Evolutionary conservation across 2,329 filamentous ascomycete species (phyloP), one percentile per base, ranked within the genome.

Genomic region (Botryotinia calthae): DNA sequence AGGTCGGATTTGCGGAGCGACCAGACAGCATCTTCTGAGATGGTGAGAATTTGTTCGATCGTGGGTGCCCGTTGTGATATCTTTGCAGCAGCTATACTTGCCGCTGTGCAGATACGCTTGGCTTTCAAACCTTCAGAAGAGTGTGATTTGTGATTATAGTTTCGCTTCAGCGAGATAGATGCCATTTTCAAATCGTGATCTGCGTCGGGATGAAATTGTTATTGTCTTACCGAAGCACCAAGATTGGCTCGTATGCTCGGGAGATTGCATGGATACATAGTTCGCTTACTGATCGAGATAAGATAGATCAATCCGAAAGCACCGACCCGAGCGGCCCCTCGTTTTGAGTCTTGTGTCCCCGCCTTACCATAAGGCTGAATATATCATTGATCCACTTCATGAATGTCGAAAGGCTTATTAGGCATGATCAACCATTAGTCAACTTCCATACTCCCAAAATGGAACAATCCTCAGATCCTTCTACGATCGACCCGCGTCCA

Each of bases 1-100:
- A 79, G 74, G 34, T 77, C 76, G 31, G 74, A 56, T 73, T 79
- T 79, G 48, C 74, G 70, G 14, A 79, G 75, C 12, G 69, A 70
- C 74, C 74, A 77, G 18, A 79, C 74, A 14, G 73, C 75, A 54
- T 77, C 75, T 72, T 78, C 77, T 37, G 76, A 73, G 31, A 79
- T 70, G 42, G 74, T 46, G 10, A 79, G 68, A 61, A 77, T 51
- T 42, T n/a, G 18, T 71, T 71, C 31, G 44, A 65, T 64, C 25
- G 69, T 64, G 14, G 69, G 69, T 37, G 44, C n/a, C 25, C 34
- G 69, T 25, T 51, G 59, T 51, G 46, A 71, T 25, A 37, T 48
- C 37, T 71, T 71, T 34, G 59, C 59, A 20, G 69, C 42, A 46
- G 44, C 59, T 63, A 71, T 40, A 37, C 69, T 48, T 71, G 46